These are phyloP conservation scores for Lineolata rhizophorae DNA, from an alignment of 495 filamentous ascomycete genomes.

Conservation along the genomic window DNA sequence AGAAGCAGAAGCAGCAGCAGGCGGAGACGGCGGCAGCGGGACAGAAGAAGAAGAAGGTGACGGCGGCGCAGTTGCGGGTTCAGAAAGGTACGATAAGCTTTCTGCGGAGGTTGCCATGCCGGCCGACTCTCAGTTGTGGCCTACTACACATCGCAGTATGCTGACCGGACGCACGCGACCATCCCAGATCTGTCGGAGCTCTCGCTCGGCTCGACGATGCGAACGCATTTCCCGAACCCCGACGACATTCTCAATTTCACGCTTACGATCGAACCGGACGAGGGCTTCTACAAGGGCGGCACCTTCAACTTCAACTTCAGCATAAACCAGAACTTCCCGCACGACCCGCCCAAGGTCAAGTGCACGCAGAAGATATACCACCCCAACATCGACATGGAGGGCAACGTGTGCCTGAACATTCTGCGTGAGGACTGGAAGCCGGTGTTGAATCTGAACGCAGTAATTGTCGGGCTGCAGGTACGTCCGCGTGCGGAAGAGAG, in stretches of 20 bases:
- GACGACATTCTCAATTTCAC: constrained; percentile 95
- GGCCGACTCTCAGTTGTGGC: constrained; percentile 1
- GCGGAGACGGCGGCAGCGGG: constrained; percentile 42
- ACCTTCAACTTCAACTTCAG: constrained; percentile 74
- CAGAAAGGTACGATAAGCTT: constrained; percentile 78
- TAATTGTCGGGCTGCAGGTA: constrained; percentile 85
- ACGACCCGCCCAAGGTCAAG: constrained; percentile 94
- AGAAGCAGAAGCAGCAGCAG: constrained; percentile 92
- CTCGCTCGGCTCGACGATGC: constrained; percentile 76
- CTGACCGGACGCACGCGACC: too few species aligned
- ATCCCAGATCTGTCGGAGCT: constrained; percentile 81
- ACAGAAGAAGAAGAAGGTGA: constrained; percentile 93
- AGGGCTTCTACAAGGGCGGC: constrained; percentile 92
- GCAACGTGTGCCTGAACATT: constrained; percentile 95
- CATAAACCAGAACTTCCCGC: constrained; percentile 88
- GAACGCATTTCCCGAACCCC: constrained; percentile 75
- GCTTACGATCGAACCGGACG: constrained; percentile 83
- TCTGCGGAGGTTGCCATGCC: too few species aligned
- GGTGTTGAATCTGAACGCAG: constrained; percentile 86
- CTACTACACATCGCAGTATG: not conserved
- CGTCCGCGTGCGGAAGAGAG: constrained; percentile 1
- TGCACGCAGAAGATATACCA: constrained; percentile 98
- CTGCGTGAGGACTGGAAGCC: constrained; percentile 97
- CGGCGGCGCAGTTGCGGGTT: constrained; percentile 80
- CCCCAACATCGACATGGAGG: constrained; percentile 93